Evolutionary conservation across 2,329 filamentous ascomycete species (phyloP).

Genomic region (Sarocladium kiliense): DNA sequence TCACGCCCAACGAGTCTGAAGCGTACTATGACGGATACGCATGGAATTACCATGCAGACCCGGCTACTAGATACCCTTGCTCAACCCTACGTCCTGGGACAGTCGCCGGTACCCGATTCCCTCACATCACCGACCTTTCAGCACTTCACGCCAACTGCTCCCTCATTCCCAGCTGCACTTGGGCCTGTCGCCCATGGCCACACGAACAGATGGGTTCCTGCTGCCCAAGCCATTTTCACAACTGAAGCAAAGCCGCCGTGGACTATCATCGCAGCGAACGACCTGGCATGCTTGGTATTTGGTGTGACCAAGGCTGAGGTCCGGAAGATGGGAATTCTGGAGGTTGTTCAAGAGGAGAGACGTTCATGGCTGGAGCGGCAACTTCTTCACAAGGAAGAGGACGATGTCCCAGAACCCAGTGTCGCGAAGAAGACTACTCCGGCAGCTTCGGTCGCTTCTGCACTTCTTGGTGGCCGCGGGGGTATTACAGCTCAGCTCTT

Average conservation of each 20-base stretch:
- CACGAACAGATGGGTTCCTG: slow-evolving; percentile 82
- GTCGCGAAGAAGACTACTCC: slow-evolving; percentile 30
- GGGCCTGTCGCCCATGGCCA: slow-evolving; percentile 73
- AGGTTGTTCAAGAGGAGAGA: slow-evolving; percentile 87
- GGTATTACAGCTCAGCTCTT: slow-evolving; percentile 85
- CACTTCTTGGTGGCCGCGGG: slow-evolving; percentile 61
- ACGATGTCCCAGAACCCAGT: slow-evolving; percentile 23
- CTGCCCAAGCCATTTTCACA: slow-evolving; percentile 94
- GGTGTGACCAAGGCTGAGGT: slow-evolving; percentile 97
- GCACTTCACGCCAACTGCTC: slow-evolving; percentile 31
- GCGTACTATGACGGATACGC: slow-evolving; percentile 82
- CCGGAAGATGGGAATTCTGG: slow-evolving; percentile 87
- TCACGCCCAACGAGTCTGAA: slow-evolving; percentile 66
- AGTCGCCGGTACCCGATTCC: slow-evolving; percentile 25
- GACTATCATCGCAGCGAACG: slow-evolving; percentile 95
- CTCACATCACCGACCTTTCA: slow-evolving; percentile 36
- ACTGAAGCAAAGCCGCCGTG: slow-evolving; percentile 88
- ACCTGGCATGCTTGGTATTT: slow-evolving; percentile 94
- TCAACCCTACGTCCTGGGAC: slow-evolving; percentile 64
- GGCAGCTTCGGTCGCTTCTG: slow-evolving; percentile 37
- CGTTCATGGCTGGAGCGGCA: slow-evolving; percentile 87
- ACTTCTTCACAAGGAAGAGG: slow-evolving; percentile 50
- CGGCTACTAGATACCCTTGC: slow-evolving; percentile 82
- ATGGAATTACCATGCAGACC: slow-evolving; percentile 68
- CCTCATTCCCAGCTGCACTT: slow-evolving; percentile 40